Conservation (phyloP, 2,329 filamentous ascomycete genomes). For the Scedosporium boydii region DNA sequence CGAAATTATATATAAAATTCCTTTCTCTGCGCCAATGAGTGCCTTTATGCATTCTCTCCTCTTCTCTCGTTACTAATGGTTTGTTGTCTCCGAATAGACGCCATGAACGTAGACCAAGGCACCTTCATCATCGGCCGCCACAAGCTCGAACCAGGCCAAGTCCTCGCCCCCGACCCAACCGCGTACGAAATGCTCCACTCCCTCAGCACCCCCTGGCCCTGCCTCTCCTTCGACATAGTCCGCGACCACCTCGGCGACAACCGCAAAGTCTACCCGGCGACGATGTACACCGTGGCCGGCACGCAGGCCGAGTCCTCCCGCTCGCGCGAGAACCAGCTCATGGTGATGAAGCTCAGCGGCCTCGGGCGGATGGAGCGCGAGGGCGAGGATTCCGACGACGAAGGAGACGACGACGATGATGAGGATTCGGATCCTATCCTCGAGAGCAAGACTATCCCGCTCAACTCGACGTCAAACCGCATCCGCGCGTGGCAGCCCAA, state of each 20-base stretch:
- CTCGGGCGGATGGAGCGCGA: constrained; percentile 76
- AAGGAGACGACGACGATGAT: constrained; percentile 59
- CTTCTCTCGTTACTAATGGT: background rate
- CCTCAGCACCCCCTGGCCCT: constrained; percentile 91
- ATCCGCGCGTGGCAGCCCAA: constrained; percentile 79
- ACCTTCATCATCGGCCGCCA: constrained; percentile 94
- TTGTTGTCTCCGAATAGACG: constrained; percentile 35
- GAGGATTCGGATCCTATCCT: constrained; percentile 81
- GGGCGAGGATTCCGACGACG: constrained; percentile 54
- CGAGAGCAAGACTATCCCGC: constrained; percentile 80
- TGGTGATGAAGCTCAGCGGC: constrained; percentile 94
- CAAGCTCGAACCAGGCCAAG: constrained; percentile 84
- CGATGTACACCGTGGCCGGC: constrained; percentile 87
- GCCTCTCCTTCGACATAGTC: constrained; percentile 89
- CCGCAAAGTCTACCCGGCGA: constrained; percentile 87
- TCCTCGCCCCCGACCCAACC: constrained; percentile 80
- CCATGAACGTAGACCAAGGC: constrained; percentile 88
- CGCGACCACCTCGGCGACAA: constrained; percentile 78
- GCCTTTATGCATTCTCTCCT: background rate
- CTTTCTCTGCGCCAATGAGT: background rate
- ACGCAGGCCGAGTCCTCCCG: constrained; percentile 76
- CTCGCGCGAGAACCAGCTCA: constrained; percentile 80
- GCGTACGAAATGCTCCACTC: constrained; percentile 97
- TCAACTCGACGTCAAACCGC: constrained; percentile 84
- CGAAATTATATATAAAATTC: background rate